Conservation (phyloP, 1,284 basidiomycete species). For the Apiotrichum gracile region DNA sequence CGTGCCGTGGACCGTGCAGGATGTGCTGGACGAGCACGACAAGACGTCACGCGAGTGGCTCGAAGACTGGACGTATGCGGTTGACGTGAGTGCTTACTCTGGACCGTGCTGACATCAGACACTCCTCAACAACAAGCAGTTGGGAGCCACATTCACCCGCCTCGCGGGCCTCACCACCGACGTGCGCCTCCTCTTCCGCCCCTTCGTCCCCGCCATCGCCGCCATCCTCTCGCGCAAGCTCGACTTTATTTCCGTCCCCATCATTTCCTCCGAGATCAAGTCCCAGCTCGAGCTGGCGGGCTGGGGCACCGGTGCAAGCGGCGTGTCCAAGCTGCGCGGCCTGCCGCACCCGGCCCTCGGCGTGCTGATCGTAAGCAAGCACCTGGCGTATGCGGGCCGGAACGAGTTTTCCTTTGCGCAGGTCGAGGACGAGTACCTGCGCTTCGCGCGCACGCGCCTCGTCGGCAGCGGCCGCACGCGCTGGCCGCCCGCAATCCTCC, state of each 20-base stretch:
- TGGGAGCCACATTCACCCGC: constrained; percentile 46
- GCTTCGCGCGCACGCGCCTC: constrained; percentile 43
- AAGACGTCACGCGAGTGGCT: constrained; percentile 47
- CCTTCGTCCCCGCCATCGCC: constrained; percentile 50
- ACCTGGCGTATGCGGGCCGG: constrained; percentile 65
- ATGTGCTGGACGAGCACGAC: constrained; percentile 42
- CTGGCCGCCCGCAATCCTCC: constrained; percentile 39
- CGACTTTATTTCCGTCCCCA: constrained; percentile 27
- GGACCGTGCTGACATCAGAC: constrained; percentile 17
- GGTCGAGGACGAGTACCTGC: constrained; percentile 45
- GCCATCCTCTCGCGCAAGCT: constrained; percentile 18
- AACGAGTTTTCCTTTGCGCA: constrained; percentile 52
- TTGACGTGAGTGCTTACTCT: constrained; percentile 51
- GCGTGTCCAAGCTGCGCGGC: constrained; percentile 18
- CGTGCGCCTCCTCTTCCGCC: constrained; percentile 57
- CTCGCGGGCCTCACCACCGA: constrained; percentile 64
- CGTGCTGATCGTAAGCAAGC: constrained; percentile 52
- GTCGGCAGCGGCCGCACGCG: constrained; percentile 44
- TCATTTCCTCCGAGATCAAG: constrained; percentile 17
- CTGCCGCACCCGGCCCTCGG: constrained; percentile 43
- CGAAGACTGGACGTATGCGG: constrained; percentile 55
- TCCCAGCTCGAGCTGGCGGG: constrained; percentile 37
- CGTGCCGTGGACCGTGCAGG: constrained; percentile 26
- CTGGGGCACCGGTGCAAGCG: constrained; percentile 26
- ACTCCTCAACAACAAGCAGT: constrained; percentile 34